These are phyloP conservation scores for Holtermanniella nyarrowii DNA, from an alignment of 768 basidiomycete genomes.

Conservation along the genomic window DNA sequence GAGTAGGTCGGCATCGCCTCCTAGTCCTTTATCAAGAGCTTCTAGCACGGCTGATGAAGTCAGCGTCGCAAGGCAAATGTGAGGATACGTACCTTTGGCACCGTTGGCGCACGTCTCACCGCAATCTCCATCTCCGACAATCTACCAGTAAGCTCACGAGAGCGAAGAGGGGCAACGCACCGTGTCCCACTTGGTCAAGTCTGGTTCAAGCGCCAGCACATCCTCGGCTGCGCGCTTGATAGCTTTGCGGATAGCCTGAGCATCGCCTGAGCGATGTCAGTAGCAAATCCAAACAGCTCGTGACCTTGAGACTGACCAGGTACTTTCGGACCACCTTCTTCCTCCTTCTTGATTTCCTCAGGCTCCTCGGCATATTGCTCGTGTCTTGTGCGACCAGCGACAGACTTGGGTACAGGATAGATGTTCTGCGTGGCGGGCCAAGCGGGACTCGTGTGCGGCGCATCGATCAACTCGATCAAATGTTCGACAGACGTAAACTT, in stretches of 20 bases:
- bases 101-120: slow-evolving; percentile 35
- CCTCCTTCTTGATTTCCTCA: slow-evolving; percentile 11
- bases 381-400: slow-evolving; percentile 16
- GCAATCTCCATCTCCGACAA: slow-evolving; percentile 39
- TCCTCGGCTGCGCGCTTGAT: slow-evolving; percentile 28
- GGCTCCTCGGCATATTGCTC: slow-evolving; percentile 26
- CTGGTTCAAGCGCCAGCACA: slow-evolving; percentile 28
- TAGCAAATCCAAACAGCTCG: neutral
- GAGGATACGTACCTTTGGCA: slow-evolving; percentile 13
- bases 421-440: slow-evolving; percentile 31
- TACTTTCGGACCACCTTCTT: slow-evolving; percentile 16
- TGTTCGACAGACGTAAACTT: slow-evolving; percentile 6
- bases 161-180: slow-evolving; percentile 10
- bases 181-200: slow-evolving; percentile 36
- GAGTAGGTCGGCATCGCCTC: slow-evolving; percentile 30
- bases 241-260: slow-evolving; percentile 16
- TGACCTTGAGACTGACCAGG: slow-evolving; percentile 12
- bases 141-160: slow-evolving; percentile 9
- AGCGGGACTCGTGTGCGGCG: slow-evolving; percentile 26
- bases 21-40: slow-evolving; percentile 22
- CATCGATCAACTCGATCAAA: slow-evolving; percentile 26
- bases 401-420: slow-evolving; percentile 18
- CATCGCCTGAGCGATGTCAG: neutral
- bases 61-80: neutral
- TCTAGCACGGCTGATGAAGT: slow-evolving; percentile 16